Evolutionary conservation across 2,329 filamentous ascomycete species (phyloP).

Genomic region (Grosmannia huntii): DNA sequence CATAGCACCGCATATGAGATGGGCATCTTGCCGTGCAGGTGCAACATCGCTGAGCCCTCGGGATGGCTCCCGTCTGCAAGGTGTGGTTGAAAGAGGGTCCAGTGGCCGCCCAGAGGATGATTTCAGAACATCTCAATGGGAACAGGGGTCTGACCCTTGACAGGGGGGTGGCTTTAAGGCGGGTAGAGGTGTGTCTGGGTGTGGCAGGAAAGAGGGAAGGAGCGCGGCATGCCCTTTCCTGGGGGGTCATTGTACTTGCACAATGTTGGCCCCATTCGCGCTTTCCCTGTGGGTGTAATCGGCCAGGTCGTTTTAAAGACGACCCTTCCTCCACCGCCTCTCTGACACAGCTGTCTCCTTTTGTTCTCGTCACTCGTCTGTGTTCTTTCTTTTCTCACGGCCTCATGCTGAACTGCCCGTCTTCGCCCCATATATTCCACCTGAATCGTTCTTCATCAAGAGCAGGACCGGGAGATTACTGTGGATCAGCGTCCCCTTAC

Average conservation of each 20-base stretch:
- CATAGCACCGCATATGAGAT: too few relatives aligned
- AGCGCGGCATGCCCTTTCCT: not conserved
- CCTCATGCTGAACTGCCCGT: not conserved
- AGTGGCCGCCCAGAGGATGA: not conserved
- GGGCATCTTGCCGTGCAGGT: too few relatives aligned
- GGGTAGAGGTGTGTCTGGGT: slow-evolving; percentile 1
- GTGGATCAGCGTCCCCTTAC: slow-evolving; percentile 3
- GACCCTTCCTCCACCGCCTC: not conserved
- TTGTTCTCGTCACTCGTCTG: not conserved
- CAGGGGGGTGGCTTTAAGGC: not conserved
- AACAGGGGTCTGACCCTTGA: not conserved
- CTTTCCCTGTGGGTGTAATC: not conserved
- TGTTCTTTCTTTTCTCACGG: not conserved
- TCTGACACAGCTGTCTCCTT: not conserved
- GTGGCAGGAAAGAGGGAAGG: not conserved
- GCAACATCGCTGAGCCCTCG: too few relatives aligned
- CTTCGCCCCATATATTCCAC: not conserved
- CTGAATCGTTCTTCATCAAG: not conserved
- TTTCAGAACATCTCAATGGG: not conserved
- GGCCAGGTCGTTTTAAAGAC: not conserved
- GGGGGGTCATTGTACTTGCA: not conserved
- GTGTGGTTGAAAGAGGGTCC: not conserved
- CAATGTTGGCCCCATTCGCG: not conserved
- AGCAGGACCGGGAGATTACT: slow-evolving; percentile 6
- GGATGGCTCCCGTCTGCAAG: not conserved